These are phyloP conservation scores for Ascochyta clinopodiicola DNA, from an alignment of 2,329 filamentous ascomycete genomes.

Conservation along the genomic window DNA sequence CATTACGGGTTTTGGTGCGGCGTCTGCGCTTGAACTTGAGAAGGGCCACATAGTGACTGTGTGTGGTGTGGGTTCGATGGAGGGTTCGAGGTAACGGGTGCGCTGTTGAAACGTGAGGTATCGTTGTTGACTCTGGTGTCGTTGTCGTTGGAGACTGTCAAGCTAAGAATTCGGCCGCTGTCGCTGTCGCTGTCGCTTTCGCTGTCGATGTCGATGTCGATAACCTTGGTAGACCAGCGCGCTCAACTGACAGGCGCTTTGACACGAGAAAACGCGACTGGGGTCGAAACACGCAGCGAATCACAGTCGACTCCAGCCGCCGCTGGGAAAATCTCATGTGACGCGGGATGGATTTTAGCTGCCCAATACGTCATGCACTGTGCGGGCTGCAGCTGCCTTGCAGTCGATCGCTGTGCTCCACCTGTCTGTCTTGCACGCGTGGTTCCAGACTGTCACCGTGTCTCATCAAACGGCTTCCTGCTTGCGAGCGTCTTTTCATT, in stretches of 20 bases:
- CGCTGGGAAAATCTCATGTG: slow-evolving; percentile 26
- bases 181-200: background rate
- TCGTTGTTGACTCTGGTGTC: too few relatives aligned
- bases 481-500: slow-evolving; percentile 29
- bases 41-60: slow-evolving; percentile 36
- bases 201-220: background rate
- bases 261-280: slow-evolving; percentile 20
- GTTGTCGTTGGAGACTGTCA: background rate
- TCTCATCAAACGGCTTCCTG: slow-evolving; percentile 21
- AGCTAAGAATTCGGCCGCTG: background rate
- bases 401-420: slow-evolving; percentile 35
- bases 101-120: background rate
- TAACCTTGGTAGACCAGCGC: slow-evolving; percentile 1
- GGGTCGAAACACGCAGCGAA: slow-evolving; percentile 28
- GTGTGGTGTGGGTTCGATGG: background rate
- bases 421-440: slow-evolving; percentile 31
- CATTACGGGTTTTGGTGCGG: slow-evolving; percentile 15
- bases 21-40: slow-evolving; percentile 25
- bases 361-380: slow-evolving; percentile 45
- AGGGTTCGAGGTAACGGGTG: background rate
- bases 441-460: slow-evolving; percentile 23
- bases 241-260: slow-evolving; percentile 4
- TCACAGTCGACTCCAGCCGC: slow-evolving; percentile 29
- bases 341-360: slow-evolving; percentile 28
- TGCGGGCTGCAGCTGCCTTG: slow-evolving; percentile 42